These are phyloP conservation scores for Trichosanthes cucumerina DNA, from an alignment of 306 rosid species.

Conservation along the genomic window DNA sequence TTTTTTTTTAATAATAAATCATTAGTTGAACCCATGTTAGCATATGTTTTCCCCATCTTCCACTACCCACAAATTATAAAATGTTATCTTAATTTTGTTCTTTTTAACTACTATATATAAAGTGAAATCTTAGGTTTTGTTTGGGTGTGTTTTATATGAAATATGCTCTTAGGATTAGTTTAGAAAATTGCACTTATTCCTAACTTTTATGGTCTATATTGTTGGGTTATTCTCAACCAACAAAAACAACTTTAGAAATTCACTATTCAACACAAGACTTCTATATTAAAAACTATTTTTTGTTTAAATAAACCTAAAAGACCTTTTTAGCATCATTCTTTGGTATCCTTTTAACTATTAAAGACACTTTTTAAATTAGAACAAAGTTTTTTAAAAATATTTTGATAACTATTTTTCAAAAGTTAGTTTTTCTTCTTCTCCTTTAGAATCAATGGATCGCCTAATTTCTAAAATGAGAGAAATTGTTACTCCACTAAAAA, in stretches of 20 bases:
- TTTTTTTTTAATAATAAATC: background rate
- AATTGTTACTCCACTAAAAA: background rate
- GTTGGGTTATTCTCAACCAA: background rate
- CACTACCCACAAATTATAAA: background rate
- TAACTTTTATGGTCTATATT: background rate
- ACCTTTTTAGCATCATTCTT: background rate
- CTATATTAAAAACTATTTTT: background rate
- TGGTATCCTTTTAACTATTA: background rate
- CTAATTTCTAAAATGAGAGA: no score
- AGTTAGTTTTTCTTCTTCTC: no score
- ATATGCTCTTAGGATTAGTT: background rate
- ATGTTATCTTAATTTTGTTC: background rate
- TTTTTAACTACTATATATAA: background rate
- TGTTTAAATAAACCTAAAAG: background rate
- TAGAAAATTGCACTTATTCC: background rate
- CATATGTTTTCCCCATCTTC: background rate
- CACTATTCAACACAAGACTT: background rate
- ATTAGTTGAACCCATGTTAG: slow-evolving; percentile 3
- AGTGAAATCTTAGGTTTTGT: background rate
- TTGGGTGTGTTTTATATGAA: background rate
- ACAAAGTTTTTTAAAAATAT: background rate
- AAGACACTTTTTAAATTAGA: background rate
- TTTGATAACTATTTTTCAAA: no score
- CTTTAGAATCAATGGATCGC: no score
- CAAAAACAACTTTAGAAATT: background rate